Evolutionary conservation across 139 green algal genomes (phyloP).

Genomic region (Chlorella sp.): DNA sequence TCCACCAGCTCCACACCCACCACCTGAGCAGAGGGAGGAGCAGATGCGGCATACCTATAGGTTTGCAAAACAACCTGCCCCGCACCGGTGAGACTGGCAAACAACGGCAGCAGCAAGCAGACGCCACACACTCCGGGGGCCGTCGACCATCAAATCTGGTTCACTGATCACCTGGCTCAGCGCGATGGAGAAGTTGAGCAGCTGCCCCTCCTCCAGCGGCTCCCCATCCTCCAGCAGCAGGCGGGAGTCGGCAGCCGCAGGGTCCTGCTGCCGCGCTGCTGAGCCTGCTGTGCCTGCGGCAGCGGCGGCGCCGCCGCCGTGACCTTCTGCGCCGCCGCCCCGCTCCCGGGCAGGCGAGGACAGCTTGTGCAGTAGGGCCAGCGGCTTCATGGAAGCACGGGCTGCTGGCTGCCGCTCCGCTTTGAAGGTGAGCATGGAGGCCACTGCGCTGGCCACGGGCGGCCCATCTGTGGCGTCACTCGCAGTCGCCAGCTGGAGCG

Average conservation of each 20-base stretch:
- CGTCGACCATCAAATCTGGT: no score
- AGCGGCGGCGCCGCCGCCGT: not conserved
- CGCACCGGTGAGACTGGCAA: no score
- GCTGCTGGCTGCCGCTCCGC: not conserved
- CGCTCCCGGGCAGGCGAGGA: not conserved
- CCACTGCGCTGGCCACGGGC: not conserved
- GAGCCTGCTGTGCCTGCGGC: not conserved
- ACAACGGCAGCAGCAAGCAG: no score
- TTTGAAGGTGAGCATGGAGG: not conserved
- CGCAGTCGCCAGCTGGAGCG: conserved; percentile 7
- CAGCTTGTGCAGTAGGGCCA: conserved; percentile 25
- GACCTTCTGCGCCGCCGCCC: not conserved
- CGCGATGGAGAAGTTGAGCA: conserved; percentile 14
- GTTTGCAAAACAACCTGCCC: no score
- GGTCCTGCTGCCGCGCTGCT: no score
- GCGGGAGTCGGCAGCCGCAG: no score
- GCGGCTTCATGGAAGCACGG: no score
- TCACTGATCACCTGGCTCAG: no score
- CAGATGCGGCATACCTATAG: no score
- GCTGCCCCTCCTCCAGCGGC: conserved; percentile 15
- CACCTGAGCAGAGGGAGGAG: no score
- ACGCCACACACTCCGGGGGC: no score
- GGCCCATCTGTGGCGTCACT: conserved; percentile 2
- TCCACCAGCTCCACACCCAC: not conserved
- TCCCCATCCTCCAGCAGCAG: not conserved